Conservation (phyloP, 2,329 filamentous ascomycete genomes). For the Pseudocercospora pini-densiflorae region DNA sequence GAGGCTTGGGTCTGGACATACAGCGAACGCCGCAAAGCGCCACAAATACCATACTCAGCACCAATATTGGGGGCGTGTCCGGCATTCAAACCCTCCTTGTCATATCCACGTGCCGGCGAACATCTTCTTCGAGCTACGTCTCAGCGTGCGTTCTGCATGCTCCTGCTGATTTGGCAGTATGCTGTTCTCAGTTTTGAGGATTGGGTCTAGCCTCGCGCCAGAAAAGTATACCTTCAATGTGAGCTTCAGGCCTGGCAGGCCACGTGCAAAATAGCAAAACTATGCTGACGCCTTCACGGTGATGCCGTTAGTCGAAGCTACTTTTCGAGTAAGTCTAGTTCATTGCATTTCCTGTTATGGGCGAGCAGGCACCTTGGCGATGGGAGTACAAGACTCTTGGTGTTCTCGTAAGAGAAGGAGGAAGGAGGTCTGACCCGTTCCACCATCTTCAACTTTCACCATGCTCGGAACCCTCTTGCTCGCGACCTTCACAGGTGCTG, state of each 20-base stretch:
- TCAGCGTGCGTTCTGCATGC: background rate
- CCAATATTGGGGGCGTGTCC: background rate
- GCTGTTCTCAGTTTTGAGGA: background rate
- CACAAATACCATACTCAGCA: background rate
- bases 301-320: background rate
- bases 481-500: background rate
- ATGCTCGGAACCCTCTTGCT: background rate
- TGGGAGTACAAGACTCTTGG: no score
- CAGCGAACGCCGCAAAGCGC: background rate
- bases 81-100: background rate
- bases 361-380: no score
- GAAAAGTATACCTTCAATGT: background rate
- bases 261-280: background rate
- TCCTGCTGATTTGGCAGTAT: no score
- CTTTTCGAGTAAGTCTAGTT: background rate
- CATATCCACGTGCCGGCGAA: background rate
- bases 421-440: background rate
- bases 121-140: background rate
- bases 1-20: background rate
- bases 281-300: background rate
- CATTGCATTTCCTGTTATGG: background rate
- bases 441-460: background rate
- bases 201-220: background rate
- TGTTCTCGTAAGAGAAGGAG: no score
- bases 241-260: background rate